These are phyloP conservation scores for Termitomyces sp. DNA, from an alignment of 768 basidiomycete genomes.

Conservation along the genomic window DNA sequence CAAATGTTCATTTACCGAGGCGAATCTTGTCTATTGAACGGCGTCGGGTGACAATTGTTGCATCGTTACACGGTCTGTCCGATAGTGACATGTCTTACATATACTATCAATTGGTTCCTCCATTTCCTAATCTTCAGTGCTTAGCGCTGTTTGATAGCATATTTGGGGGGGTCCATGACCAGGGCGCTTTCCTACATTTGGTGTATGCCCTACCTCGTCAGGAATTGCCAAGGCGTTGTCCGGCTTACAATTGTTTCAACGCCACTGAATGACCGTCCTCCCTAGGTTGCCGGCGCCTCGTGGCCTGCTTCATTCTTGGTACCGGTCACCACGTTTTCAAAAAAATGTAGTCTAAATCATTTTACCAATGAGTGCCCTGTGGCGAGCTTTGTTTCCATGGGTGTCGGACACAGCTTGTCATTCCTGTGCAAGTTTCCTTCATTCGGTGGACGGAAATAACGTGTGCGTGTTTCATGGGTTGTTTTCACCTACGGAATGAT, in stretches of 20 bases:
- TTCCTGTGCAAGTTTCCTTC: not conserved
- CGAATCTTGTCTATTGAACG: no score
- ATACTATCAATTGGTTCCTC: no score
- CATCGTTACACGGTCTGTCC: not conserved
- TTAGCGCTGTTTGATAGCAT: not conserved
- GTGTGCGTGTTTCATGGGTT: not conserved
- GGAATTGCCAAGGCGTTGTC: not conserved
- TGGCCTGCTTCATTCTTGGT: not conserved
- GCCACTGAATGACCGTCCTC: constrained; percentile 1
- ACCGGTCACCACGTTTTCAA: not conserved
- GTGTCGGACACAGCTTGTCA: not conserved
- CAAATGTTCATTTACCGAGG: not conserved
- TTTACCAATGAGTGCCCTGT: not conserved
- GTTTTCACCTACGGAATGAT: not conserved
- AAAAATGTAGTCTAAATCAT: not conserved
- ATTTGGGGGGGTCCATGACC: not conserved
- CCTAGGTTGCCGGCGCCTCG: constrained; percentile 1
- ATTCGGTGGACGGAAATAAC: no score
- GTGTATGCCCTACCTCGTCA: not conserved
- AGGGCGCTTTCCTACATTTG: not conserved
- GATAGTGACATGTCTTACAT: not conserved
- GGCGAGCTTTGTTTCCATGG: not conserved
- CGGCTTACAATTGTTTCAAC: not conserved
- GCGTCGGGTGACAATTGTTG: no score
- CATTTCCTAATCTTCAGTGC: not conserved